Percentiles rank a stretch among this genome's conserved stretches.
Evolutionary conservation across 1,139 yeast genomes (phyloP).

Genomic region (Kluyveromyces marxianus): DNA sequence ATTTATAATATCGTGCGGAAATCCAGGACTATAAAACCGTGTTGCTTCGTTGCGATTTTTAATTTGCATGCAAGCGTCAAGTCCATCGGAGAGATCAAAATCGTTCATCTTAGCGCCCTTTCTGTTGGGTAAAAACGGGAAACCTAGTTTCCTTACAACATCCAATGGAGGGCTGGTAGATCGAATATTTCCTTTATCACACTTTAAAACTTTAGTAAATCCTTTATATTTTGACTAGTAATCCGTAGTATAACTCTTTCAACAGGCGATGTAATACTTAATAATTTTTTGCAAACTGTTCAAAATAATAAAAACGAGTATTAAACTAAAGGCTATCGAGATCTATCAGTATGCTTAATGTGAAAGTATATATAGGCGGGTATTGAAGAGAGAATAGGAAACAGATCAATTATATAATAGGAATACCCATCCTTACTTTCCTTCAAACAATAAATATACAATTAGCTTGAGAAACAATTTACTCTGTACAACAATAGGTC

Average conservation of each 20-base stretch:
- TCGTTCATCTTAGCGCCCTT: slow-evolving; percentile 60
- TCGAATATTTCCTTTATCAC: slow-evolving; percentile 24
- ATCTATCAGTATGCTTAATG: too few relatives aligned
- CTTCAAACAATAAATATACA: too few relatives aligned
- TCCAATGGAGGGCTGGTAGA: slow-evolving; percentile 48
- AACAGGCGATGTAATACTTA: too few relatives aligned
- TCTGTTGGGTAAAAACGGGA: slow-evolving; percentile 29
- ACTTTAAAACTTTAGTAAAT: not conserved
- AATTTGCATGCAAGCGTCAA: slow-evolving; percentile 42
- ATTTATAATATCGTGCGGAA: slow-evolving; percentile 44
- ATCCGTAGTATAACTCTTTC: not conserved
- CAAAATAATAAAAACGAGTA: too few relatives aligned
- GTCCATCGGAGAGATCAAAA: slow-evolving; percentile 55
- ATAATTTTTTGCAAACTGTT: too few relatives aligned
- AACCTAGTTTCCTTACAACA: slow-evolving; percentile 8
- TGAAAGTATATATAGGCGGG: too few relatives aligned
- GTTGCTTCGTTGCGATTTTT: slow-evolving; percentile 40
- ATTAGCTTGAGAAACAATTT: too few relatives aligned
- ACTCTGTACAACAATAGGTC: too few relatives aligned
- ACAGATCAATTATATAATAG: too few relatives aligned
- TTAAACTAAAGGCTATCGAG: too few relatives aligned
- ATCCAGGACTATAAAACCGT: slow-evolving; percentile 60
- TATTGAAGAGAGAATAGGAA: too few relatives aligned
- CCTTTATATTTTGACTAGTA: not conserved
- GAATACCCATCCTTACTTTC: too few relatives aligned